These are phyloP conservation scores for Agroathelia rolfsii DNA, from an alignment of 1,284 basidiomycete species.

Conservation along the genomic window DNA sequence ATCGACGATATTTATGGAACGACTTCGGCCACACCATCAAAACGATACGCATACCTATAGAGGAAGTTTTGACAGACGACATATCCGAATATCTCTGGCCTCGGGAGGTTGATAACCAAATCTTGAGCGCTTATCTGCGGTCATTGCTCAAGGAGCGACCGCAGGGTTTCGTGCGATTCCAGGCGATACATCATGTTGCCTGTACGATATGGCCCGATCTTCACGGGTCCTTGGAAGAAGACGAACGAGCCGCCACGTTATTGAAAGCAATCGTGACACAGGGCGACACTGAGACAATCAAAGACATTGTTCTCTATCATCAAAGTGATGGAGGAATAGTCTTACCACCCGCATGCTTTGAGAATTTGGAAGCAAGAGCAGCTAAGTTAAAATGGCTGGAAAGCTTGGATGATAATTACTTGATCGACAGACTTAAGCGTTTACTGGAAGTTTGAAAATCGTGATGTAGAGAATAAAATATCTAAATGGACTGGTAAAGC, in stretches of 20 bases:
- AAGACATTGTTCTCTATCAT: too few species aligned
- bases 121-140: conserved; percentile 54
- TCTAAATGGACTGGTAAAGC: too few species aligned
- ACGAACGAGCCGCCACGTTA: too few species aligned
- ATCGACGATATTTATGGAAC: conserved; percentile 77
- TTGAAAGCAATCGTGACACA: conserved; percentile 1
- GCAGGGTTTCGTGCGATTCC: conserved; percentile 54
- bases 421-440: too few species aligned
- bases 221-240: conserved; percentile 7
- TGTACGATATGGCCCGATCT: conserved; percentile 67
- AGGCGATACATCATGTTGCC: conserved; percentile 78
- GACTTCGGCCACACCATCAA: conserved; percentile 59
- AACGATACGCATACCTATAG: conserved; percentile 42
- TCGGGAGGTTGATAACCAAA: conserved; percentile 53
- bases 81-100: conserved; percentile 64
- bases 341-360: too few species aligned
- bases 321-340: too few species aligned
- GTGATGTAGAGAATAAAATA: too few species aligned
- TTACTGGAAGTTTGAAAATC: too few species aligned
- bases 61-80: conserved; percentile 36
- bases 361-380: too few species aligned
- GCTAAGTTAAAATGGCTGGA: too few species aligned
- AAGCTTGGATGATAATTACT: too few species aligned
- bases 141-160: conserved; percentile 34
- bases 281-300: conserved; percentile 2